Percentiles rank a stretch among this genome's conserved stretches.
Conservation (phyloP, 306 rosid species). For the Abrus precatorius region DNA sequence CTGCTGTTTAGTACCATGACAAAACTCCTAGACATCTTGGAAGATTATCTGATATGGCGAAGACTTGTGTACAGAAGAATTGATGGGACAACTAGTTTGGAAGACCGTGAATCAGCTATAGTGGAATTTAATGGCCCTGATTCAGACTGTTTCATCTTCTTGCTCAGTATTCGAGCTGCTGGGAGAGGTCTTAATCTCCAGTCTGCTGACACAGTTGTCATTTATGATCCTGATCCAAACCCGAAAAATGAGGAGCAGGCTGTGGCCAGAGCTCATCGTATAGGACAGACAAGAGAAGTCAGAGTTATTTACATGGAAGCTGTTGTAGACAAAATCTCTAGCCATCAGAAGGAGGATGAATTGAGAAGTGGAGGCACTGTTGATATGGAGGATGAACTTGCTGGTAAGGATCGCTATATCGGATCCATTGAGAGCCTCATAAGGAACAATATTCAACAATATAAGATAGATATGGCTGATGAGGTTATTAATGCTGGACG, state of each 20-base stretch:
- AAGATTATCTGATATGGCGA: slow-evolving; percentile 94
- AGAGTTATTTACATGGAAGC: slow-evolving; percentile 98
- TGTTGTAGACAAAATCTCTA: slow-evolving; percentile 89
- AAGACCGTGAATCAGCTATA: slow-evolving; percentile 97
- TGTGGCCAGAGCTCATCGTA: slow-evolving; percentile 99
- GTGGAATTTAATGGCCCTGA: slow-evolving; percentile 87
- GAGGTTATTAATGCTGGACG: slow-evolving; percentile 99
- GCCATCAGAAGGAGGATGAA: slow-evolving; percentile 95
- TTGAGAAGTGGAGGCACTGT: slow-evolving; percentile 79
- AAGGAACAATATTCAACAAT: slow-evolving; percentile 94
- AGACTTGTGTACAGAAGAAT: slow-evolving; percentile 86
- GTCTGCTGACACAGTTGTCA: slow-evolving; percentile 97
- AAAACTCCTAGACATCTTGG: slow-evolving; percentile 90
- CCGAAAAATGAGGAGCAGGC: slow-evolving; percentile 99
- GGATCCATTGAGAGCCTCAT: slow-evolving; percentile 97
- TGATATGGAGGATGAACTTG: slow-evolving; percentile 94
- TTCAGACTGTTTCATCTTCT: slow-evolving; percentile 92
- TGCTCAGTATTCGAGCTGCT: slow-evolving; percentile 98
- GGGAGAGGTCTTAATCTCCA: slow-evolving; percentile 99
- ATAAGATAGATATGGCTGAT: slow-evolving; percentile 99
- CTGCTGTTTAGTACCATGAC: slow-evolving; percentile 99
- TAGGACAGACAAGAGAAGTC: slow-evolving; percentile 97
- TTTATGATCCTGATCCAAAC: slow-evolving; percentile 98
- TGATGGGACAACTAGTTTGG: slow-evolving; percentile 97
- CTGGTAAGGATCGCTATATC: slow-evolving; percentile 95